Percentiles rank a stretch among this genome's conserved stretches.
These are phyloP conservation scores for Cucurbitaria berberidis DNA, from an alignment of 2,329 filamentous ascomycete species.

Conservation along the genomic window DNA sequence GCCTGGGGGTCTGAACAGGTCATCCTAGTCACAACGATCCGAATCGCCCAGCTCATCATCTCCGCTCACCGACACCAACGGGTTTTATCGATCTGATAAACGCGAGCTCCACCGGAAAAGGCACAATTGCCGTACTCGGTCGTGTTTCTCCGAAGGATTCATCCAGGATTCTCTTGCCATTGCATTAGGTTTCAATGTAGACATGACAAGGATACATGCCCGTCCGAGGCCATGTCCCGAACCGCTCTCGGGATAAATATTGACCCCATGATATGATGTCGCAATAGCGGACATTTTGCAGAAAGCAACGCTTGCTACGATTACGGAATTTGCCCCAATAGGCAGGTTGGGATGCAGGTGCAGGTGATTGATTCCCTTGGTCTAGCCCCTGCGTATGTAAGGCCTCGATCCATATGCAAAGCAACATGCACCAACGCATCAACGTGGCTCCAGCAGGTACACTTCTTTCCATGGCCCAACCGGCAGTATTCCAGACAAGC, in stretches of 20 bases:
- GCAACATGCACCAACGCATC: slow-evolving; percentile 7
- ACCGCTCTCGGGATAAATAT: no score
- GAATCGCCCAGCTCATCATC: neutral
- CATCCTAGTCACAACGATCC: no score
- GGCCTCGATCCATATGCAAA: slow-evolving; percentile 1
- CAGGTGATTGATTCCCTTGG: neutral
- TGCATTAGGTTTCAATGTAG: no score
- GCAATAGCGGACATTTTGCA: no score
- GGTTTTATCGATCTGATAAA: neutral
- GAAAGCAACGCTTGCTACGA: neutral
- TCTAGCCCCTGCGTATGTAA: neutral
- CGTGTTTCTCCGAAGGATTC: neutral
- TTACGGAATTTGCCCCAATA: neutral
- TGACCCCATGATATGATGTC: no score
- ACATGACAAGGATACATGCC: neutral
- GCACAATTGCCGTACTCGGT: neutral
- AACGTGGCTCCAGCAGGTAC: slow-evolving; percentile 34
- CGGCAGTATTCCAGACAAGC: slow-evolving; percentile 38
- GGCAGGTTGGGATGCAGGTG: neutral
- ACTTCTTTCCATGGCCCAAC: slow-evolving; percentile 25
- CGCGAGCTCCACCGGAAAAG: neutral
- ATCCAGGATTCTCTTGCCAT: no score
- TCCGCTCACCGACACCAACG: neutral
- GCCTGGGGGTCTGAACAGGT: neutral
- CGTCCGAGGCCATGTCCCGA: neutral